Base-by-base conservation (phyloP, 352 stramenopile genomes). In the Globisporangium polare region DNA sequence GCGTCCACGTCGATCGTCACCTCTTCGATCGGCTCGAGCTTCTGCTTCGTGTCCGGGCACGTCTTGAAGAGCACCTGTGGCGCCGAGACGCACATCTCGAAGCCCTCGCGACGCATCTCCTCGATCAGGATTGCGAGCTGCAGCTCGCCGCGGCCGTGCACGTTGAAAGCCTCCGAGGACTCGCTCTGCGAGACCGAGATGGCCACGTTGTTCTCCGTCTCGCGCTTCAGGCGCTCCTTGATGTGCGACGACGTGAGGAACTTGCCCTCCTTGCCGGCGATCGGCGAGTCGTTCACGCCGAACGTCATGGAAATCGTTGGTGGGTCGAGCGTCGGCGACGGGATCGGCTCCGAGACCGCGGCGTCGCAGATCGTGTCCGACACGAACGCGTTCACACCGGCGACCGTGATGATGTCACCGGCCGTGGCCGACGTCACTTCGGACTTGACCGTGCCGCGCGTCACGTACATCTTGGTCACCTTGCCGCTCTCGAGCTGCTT, bases 41-140 rank as follows among this genome's bases (percentile, higher is more conserved):
- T 91, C 56, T 93, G 72, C 45, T 94, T 96, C 46, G 92, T 97
- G 35, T 96, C 87, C 6, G 78, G 68, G 65, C 83, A 88, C 10
- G 69, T 89, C 60, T 92, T 89, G 61, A 97, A 98, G 17, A 99
- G 75, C 57, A 99, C 97, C 57, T 95, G 89, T 17, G 97, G 97
- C 39, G 97, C 96, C 22, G 94, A 98, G 50, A 99, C 96, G 45
- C 93, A 96, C 74, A 99, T 95, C 80, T 99, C 97, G 58, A 97
- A 99, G 10, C 97, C 97, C 74, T 99, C 97, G 45, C 97, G 88
- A 59, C 97, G 82, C 97, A 99, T 99, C 72, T 98, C 96, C 71
- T 99, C 97, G 41, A 99, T 98, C 47, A 99, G 75, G 69, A 99
- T 99, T 55, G 96, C 97, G 17, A 99, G 85, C 77, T 99, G 97